Base-by-base conservation (phyloP, 306 rosid species). In the Fagus crenata region DNA sequence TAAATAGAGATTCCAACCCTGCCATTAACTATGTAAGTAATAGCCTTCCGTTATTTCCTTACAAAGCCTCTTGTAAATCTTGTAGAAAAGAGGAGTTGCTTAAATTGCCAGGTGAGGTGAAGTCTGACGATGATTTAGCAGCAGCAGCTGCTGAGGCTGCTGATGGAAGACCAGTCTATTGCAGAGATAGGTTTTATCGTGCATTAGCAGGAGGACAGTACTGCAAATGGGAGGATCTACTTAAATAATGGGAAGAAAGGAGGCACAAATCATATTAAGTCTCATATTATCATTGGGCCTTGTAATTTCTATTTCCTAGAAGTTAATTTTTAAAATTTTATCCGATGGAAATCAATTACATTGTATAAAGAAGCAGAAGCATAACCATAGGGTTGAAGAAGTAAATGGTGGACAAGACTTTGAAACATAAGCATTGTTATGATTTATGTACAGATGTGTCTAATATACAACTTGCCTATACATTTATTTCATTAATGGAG, bases 141-240 rank as follows among this genome's bases (percentile, higher is more conserved):
- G 96, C 99, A 7, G 99, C 97, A 4, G 99, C 99, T 37, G 97
- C 99, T 4, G 96, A 90, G 89, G 97, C 99, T 49, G 99, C 99
- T 13, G 98, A 91, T 60, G 97, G 99, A 80, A 89, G 98, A 69
- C 99, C 99, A 13, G 98, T 95, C 76, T 95, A 92, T 82, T 92
- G 99, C 88, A 89, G 97, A 82, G 99, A 95, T 83, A 91, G 99
- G 84, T 91, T 75, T 78, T 91, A 95, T 81, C 92, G 97, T 74
- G 98, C 96, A 74, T 85, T 95, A 82, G 99, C 99, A 9, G 99
- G 99, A 32, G 99, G 99, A 41, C 99, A 92, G 71, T 95, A 91
- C 85, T 95, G 97, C 98, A 95, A 87, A 86, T 95, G 98, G 91
- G 99, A 95, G 59, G 97, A 95, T 78, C 85, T 92, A 74, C 61